phyloP scores from a whole-genome alignment of 306 rosid genomes.

The Quercus engelmannii region DNA sequence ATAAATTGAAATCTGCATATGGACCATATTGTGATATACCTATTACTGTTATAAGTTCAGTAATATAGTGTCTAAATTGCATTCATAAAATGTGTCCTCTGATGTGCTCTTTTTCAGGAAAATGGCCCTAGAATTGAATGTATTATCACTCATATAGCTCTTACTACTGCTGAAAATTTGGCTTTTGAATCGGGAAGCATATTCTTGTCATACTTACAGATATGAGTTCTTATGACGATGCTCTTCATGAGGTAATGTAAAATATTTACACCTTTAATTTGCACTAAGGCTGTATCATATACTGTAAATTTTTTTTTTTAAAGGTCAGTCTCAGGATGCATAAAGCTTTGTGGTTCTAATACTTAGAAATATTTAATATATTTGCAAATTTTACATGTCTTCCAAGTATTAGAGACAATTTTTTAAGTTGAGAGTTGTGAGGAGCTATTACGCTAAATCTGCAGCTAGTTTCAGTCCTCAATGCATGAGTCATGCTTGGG shows the following conservation, averaged over 20 bases:
- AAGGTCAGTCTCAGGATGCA: too few relatives aligned
- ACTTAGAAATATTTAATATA: too few relatives aligned
- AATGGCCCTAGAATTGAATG: conserved; percentile 96
- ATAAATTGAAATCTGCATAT: conserved; percentile 11
- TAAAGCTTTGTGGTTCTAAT: too few relatives aligned
- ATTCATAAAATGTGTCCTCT: conserved; percentile 11
- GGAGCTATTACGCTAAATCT: background rate
- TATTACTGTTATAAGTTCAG: background rate
- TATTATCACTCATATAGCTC: conserved; percentile 85
- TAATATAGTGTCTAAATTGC: background rate
- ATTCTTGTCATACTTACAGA: conserved; percentile 97
- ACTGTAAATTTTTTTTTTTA: too few relatives aligned
- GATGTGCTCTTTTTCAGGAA: conserved; percentile 54
- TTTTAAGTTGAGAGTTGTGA: too few relatives aligned
- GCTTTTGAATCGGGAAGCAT: conserved; percentile 98
- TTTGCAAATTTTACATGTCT: too few relatives aligned
- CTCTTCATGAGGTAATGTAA: too few relatives aligned
- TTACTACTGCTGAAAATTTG: conserved; percentile 95
- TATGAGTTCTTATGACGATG: background rate
- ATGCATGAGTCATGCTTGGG: background rate
- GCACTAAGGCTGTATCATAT: too few relatives aligned
- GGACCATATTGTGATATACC: background rate
- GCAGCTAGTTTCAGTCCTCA: background rate
- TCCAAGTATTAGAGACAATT: too few relatives aligned
- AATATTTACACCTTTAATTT: background rate